These are phyloP conservation scores for Camelina laxa DNA, from an alignment of 345 rosid genomes.

Conservation along the genomic window DNA sequence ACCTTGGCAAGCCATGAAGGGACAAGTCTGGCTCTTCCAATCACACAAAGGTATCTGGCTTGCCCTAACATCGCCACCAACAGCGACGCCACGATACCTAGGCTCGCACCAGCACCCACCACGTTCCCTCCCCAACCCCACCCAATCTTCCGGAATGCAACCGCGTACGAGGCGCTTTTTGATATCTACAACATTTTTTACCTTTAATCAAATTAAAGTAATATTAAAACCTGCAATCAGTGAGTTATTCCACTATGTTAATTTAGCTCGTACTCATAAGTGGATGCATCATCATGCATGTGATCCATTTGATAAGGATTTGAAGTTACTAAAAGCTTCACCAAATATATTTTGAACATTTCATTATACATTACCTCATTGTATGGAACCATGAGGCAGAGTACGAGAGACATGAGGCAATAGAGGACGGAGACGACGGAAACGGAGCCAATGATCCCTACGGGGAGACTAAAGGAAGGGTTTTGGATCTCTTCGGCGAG, in stretches of 20 bases:
- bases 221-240: no score
- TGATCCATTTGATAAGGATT: no score
- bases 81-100: conserved; percentile 94
- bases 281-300: no score
- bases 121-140: conserved; percentile 92
- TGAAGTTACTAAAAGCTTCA: no score
- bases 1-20: conserved; percentile 94
- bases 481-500: conserved; percentile 93
- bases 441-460: conserved; percentile 87
- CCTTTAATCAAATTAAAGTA: no score
- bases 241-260: no score
- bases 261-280: no score
- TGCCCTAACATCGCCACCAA: conserved; percentile 97
- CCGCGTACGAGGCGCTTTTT: conserved; percentile 64
- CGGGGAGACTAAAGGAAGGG: conserved; percentile 78
- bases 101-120: conserved; percentile 91
- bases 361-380: conserved; percentile 51
- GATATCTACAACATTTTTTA: conserved; percentile 53
- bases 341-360: not conserved
- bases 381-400: conserved; percentile 83
- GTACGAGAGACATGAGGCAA: conserved; percentile 83
- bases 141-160: conserved; percentile 64
- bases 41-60: conserved; percentile 95
- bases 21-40: conserved; percentile 82
- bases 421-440: conserved; percentile 68